phyloP scores from a whole-genome alignment of 495 filamentous ascomycete species.

The Platismatia glauca region DNA sequence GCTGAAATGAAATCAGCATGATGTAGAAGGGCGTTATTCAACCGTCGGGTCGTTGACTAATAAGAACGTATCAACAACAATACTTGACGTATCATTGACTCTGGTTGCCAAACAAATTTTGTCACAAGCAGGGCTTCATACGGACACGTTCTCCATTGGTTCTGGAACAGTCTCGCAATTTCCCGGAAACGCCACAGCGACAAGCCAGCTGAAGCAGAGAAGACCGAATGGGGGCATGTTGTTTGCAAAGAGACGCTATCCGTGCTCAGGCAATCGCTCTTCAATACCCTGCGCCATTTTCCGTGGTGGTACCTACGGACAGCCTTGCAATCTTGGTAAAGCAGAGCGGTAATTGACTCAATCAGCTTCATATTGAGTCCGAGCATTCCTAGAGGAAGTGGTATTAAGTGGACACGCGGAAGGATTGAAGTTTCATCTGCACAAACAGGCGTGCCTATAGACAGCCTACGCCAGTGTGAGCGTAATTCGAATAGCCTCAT shows the following conservation, averaged over 20 bases:
- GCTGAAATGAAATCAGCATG: no score
- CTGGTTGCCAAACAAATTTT: no score
- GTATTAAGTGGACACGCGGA: not conserved
- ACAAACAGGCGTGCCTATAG: not conserved
- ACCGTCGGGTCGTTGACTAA: no score
- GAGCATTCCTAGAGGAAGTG: not conserved
- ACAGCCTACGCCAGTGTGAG: not conserved
- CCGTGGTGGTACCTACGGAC: not conserved
- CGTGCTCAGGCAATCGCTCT: no score
- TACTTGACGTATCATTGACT: no score
- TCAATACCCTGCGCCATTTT: not conserved
- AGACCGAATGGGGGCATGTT: not conserved
- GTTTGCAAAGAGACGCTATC: no score
- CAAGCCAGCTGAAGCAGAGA: not conserved
- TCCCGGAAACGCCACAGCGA: not conserved
- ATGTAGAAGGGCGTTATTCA: no score
- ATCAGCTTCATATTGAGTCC: not conserved
- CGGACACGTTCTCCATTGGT: not conserved
- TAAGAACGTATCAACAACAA: no score
- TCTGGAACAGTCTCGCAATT: not conserved
- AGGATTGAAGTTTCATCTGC: not conserved
- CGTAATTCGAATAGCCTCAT: not conserved
- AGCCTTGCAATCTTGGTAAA: not conserved
- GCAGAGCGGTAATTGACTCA: not conserved
- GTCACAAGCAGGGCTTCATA: not conserved